Conservation (phyloP, 345 rosid species). For the Melastoma malabathricum region DNA sequence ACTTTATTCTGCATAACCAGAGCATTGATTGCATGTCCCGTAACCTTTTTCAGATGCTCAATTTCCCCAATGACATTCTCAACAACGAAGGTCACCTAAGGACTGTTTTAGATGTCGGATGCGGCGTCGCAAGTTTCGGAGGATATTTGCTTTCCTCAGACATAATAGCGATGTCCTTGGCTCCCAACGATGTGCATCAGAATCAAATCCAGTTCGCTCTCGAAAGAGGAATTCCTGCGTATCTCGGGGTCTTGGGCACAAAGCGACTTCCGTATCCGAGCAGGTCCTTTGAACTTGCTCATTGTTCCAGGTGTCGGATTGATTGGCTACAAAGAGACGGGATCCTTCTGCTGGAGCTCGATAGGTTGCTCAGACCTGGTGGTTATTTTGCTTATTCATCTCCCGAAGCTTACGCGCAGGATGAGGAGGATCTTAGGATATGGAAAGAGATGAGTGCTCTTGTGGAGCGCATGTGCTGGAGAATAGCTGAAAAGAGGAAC, state of each 20-base stretch:
- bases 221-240: conserved; percentile 98
- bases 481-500: conserved; percentile 72
- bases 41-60: conserved; percentile 61
- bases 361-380: conserved; percentile 89
- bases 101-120: conserved; percentile 95
- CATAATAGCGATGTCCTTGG: conserved; percentile 77
- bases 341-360: conserved; percentile 93
- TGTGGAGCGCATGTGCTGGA: conserved; percentile 95
- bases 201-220: conserved; percentile 98
- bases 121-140: conserved; percentile 99
- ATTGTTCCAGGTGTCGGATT: conserved; percentile 94
- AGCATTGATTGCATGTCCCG: not conserved
- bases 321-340: conserved; percentile 99
- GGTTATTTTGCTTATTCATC: conserved; percentile 98
- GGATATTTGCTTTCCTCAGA: conserved; percentile 83
- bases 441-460: conserved; percentile 95
- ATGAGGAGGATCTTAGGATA: conserved; percentile 81
- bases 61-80: conserved; percentile 53
- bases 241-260: conserved; percentile 93
- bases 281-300: conserved; percentile 95
- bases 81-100: conserved; percentile 69
- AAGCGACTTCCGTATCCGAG: conserved; percentile 97
- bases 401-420: conserved; percentile 98
- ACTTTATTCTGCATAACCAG: not conserved
- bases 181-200: conserved; percentile 98